A percentile compares a stretch with the other conserved stretches of the same genome.
These are phyloP conservation scores for Colletotrichum spinosum DNA, from an alignment of 2,329 filamentous ascomycete genomes.

Conservation along the genomic window DNA sequence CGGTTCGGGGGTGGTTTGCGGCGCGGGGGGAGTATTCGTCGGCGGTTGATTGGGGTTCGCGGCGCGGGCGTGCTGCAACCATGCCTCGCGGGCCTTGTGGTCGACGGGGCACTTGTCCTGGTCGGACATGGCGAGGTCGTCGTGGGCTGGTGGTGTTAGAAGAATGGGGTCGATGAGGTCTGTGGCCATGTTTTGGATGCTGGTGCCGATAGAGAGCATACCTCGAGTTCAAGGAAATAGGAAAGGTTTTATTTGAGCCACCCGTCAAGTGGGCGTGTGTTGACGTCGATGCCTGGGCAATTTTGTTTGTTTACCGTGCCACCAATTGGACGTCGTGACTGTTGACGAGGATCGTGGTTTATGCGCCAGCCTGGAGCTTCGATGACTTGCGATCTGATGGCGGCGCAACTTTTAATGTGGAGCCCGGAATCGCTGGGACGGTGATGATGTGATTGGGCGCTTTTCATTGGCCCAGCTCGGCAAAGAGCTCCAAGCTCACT, in stretches of 20 bases:
- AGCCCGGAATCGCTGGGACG: not conserved
- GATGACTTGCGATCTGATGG: constrained; percentile 3
- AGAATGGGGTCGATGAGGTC: constrained; percentile 37
- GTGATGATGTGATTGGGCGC: constrained; percentile 17
- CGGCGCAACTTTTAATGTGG: constrained; percentile 33
- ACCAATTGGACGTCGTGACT: too few species aligned
- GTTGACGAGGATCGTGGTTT: not conserved
- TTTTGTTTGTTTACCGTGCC: too few species aligned
- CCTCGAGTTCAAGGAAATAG: too few species aligned
- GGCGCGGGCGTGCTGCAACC: constrained; percentile 78
- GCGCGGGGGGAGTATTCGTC: constrained; percentile 39
- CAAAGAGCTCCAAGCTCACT: not conserved
- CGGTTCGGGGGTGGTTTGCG: constrained; percentile 41
- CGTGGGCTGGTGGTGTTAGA: constrained; percentile 16
- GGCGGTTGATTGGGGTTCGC: constrained; percentile 53
- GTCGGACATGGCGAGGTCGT: constrained; percentile 13
- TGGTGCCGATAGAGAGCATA: too few species aligned
- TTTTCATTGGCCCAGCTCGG: not conserved
- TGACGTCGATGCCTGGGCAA: too few species aligned
- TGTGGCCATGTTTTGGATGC: constrained; percentile 18
- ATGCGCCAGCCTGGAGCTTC: constrained; percentile 20
- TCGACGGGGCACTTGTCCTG: constrained; percentile 37
- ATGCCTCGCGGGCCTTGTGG: constrained; percentile 82
- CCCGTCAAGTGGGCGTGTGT: too few species aligned
- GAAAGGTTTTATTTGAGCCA: too few species aligned